These are phyloP conservation scores for Phoma sp. DNA, from an alignment of 2,329 filamentous ascomycete species.

Conservation along the genomic window DNA sequence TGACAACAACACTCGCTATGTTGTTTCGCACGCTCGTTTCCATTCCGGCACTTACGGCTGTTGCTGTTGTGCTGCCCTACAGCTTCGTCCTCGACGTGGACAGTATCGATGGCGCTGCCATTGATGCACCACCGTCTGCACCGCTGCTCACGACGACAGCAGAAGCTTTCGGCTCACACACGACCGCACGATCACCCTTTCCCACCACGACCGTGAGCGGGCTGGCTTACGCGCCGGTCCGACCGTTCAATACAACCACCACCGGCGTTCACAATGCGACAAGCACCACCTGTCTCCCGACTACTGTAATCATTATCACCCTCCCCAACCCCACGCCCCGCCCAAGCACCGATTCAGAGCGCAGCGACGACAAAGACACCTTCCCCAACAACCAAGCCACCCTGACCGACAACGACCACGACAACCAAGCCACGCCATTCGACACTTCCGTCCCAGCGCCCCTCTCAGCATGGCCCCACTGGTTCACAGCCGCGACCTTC, in stretches of 20 bases:
- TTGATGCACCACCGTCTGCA: neutral
- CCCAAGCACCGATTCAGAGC: neutral
- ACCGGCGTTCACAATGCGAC: neutral
- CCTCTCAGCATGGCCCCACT: slow-evolving; percentile 13
- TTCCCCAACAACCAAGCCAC: no score
- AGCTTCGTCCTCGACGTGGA: slow-evolving; percentile 6
- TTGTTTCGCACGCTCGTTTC: neutral
- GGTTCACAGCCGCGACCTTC: slow-evolving; percentile 14
- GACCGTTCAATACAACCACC: neutral
- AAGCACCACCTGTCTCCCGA: neutral
- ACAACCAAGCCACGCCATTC: neutral
- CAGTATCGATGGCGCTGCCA: neutral
- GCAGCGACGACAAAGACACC: neutral
- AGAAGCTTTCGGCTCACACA: neutral
- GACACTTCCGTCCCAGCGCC: neutral
- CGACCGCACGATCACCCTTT: neutral
- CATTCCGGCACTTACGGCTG: neutral
- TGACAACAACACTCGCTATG: neutral
- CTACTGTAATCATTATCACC: slow-evolving; percentile 1
- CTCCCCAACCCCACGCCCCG: slow-evolving; percentile 1
- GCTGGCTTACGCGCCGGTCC: neutral
- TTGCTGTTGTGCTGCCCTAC: neutral
- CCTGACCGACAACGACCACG: neutral
- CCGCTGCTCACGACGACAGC: neutral
- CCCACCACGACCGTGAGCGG: neutral